These are phyloP conservation scores for Phytophthora tentaculata DNA, from an alignment of 352 stramenopile species.

Conservation along the genomic window DNA sequence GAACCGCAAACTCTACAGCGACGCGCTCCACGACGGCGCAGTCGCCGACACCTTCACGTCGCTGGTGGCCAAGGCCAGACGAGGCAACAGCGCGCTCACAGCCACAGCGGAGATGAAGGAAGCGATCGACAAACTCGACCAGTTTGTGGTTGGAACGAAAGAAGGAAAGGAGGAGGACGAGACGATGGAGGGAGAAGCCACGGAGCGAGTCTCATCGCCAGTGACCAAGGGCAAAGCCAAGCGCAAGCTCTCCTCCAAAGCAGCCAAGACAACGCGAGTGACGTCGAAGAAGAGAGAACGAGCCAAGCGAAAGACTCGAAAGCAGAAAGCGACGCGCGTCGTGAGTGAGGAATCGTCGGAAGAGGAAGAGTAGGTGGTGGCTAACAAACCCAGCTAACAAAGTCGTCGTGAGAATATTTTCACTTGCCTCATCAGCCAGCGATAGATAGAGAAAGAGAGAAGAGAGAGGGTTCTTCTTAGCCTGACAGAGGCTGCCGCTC, in stretches of 20 bases:
- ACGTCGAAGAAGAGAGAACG: constrained; percentile 39
- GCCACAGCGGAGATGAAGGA: constrained; percentile 77
- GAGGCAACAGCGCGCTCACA: constrained; percentile 41
- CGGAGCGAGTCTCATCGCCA: constrained; percentile 38
- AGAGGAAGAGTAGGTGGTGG: constrained; percentile 34
- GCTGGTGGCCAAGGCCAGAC: constrained; percentile 73
- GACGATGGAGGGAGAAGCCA: constrained; percentile 18
- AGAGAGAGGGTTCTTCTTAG: constrained; percentile 23
- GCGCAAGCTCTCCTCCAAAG: constrained; percentile 35
- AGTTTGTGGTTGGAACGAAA: constrained; percentile 56
- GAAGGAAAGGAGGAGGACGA: constrained; percentile 59
- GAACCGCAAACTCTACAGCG: constrained; percentile 88
- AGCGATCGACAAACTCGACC: constrained; percentile 73
- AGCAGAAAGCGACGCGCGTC: constrained; percentile 31
- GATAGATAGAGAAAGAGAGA: too few relatives aligned
- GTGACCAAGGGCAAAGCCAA: constrained; percentile 40
- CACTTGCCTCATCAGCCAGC: too few relatives aligned
- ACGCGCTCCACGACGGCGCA: constrained; percentile 91
- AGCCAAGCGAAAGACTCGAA: constrained; percentile 35
- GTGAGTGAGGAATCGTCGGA: constrained; percentile 36
- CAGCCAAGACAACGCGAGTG: constrained; percentile 23
- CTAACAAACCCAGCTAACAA: too few relatives aligned
- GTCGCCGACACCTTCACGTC: constrained; percentile 92
- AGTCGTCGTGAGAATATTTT: constrained; percentile 10
- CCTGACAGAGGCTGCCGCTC: constrained; percentile 42